Base-by-base conservation (phyloP, 1,284 basidiomycete genomes). In the Termitomyces sp. region DNA sequence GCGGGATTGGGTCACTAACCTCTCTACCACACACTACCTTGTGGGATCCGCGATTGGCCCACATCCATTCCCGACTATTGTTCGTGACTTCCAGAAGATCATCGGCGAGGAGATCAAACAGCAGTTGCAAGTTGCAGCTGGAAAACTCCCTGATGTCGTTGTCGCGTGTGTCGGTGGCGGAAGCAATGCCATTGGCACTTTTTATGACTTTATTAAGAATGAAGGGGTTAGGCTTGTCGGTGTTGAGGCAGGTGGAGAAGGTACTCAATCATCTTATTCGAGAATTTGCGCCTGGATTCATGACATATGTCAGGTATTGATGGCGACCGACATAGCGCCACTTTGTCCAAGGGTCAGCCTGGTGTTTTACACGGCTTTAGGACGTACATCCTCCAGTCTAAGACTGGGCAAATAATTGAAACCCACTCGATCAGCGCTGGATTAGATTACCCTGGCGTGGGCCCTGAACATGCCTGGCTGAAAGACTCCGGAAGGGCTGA, bases 91-190 rank as follows among this genome's bases (percentile, higher is more conserved):
- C 82, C 97, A 99, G 71, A 85, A 88, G 59, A 83, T 99, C 47
- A 99, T 99, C 60, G 91, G 96, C 3, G 79, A 87, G 65, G 97
- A 99, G 73, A 96, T 98, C 75, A 97, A 95, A 73, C 73, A 76
- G 47, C 97, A 99, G 71, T 68, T 98, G 57, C 72, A 82, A 45
- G 87, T 84, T 53, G 75, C 74, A 57, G 78, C 78, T 42, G 89
- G 90, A 45, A 94, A 92, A 69, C 81, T 99, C 4, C 97, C 97
- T 7, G 94, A 98, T 60, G 92, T 85, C 3, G 85, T 99, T 26
- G 88, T 99, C 3, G 97, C 97, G 10, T 99, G 96, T 68, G 96
- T 99, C 39, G 97, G 96, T 40, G 96, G 97, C 53, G 97, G 97
- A 3, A 92, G 88, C 65, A 99, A 99, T 68, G 93, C 97, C 14